Evolutionary conservation across 805 yeast species (phyloP), one percentile per base, ranked within the genome.

Genomic region (Candida caryicola): DNA sequence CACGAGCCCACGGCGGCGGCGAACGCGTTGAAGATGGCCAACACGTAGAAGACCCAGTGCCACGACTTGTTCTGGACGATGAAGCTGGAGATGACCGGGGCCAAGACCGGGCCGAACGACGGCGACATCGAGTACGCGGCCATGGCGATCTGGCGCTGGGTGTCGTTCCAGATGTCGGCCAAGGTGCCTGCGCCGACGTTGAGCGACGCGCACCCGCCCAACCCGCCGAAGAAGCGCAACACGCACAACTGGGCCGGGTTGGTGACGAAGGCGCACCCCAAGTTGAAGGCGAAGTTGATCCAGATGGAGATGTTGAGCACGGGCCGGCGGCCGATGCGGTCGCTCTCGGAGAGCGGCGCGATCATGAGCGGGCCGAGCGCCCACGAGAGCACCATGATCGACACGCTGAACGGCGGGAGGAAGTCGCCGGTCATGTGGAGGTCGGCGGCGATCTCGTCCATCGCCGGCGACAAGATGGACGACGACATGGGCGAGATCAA

Each of bases 401-500:
- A 62, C 6, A 64, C 65, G 12, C 62, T 59, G 40, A 66, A 49
- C 2, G 71, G 50, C 17, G 46, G 30, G 1, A 66, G 44, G 6
- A 58, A 49, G 3, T 39, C 27, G 2, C 56, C 52, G 3, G 45
- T 46, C 26, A 66, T 61, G 16, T 53, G 41, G 23, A 66, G 60
- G 3, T 64, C 69, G 4, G 36, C 34, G 1, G 64, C 49, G 5
- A 66, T 52, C 21, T 50, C 48, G 14, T 51, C 31, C 43, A 59
- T 50, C 2, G 71, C 71, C 0, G 71, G 72, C 2, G 69, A 62
- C 17, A 58, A 44, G 36, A 66, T 64, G 5, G 72, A 64, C 5
- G 71, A 64, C 3, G 70, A 64, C 62, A 66, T 64, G 9, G 71
- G 71, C 2, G 70, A 61, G 5, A 66, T 54, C 33, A 66, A 53